Evolutionary conservation across 805 yeast genomes (phyloP), one percentile per base, ranked within the genome.

Genomic region (Monosporozyma unispora): DNA sequence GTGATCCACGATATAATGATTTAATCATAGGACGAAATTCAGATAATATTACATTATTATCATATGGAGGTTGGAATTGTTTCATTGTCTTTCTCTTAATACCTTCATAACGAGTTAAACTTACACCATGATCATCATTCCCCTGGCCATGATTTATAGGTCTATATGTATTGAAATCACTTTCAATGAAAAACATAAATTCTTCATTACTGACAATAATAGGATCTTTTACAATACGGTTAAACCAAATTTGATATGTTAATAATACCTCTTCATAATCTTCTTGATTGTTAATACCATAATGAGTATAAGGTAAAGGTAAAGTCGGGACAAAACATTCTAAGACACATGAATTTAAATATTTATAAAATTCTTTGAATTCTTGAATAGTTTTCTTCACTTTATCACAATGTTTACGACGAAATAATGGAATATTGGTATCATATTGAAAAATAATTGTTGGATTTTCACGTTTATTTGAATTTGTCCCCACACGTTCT

Each of bases 291-390:
- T 86, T 86, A n/a, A 80, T 71, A 23, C 96, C 95, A 60, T 81
- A 90, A 18, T 89, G 76, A 1, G 96, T 84, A 6, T 72, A 75
- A 1, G 93, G 72, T 19, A 73, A 70, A 0, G 98, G 97, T 40
- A 93, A 71, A 5, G 95, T 81, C 0, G 98, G 97, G 3, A 93
- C 89, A 68, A 91, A 89, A 49, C 93, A 90, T 64, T 93, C 98
- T 29, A 91, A 82, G 59, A 89, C 84, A 37, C 95, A 86, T 19
- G 82, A 81, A 50, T 81, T 80, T 54, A 93, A 70, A 62, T 85
- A 91, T 55, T 80, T 80, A 67, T 86, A 87, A 59, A 93, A 79
- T 52, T 81, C 78, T 29, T 77, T 78, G 55, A 89, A 74, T 64
- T 93, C 99, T 51, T 76, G 76, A 61, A 80, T 84, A 0, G 96